phyloP scores from a whole-genome alignment of 441 rosid species.

The Gossypium gossypioides region DNA sequence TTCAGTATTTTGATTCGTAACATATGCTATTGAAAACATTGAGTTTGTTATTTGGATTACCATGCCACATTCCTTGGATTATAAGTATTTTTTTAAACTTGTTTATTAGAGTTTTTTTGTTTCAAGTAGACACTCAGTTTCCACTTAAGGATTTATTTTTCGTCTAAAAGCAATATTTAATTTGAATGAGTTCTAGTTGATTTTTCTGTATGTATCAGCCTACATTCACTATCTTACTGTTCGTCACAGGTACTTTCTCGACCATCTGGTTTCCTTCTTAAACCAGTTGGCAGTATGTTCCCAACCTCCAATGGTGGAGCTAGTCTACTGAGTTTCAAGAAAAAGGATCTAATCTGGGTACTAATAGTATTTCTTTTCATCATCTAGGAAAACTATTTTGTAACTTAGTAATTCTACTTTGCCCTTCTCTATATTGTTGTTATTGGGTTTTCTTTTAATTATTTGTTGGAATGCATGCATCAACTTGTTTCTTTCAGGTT shows the following conservation, averaged over 20 bases:
- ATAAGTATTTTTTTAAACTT: background rate
- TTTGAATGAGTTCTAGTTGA: background rate
- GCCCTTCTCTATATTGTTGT: background rate
- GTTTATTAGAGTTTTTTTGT: background rate
- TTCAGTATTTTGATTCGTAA: background rate
- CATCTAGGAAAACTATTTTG: slow-evolving; percentile 5
- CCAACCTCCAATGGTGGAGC: slow-evolving; percentile 48
- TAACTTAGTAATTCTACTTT: slow-evolving; percentile 1
- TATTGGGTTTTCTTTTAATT: background rate
- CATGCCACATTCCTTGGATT: background rate
- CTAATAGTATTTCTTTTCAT: slow-evolving; percentile 16
- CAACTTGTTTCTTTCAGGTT: slow-evolving; percentile 42
- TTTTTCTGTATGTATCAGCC: slow-evolving; percentile 1
- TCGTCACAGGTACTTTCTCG: slow-evolving; percentile 70
- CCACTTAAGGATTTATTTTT: slow-evolving; percentile 9
- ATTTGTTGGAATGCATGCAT: background rate
- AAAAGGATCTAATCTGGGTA: slow-evolving; percentile 84
- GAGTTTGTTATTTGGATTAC: background rate
- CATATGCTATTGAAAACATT: background rate
- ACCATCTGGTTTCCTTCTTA: slow-evolving; percentile 73
- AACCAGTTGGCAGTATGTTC: slow-evolving; percentile 66
- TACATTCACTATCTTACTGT: slow-evolving; percentile 21
- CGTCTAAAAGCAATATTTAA: background rate
- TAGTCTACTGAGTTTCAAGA: slow-evolving; percentile 67
- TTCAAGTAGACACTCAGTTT: background rate